Conservation (phyloP, 495 filamentous ascomycete genomes). For the Neurospora sublineolata region DNA sequence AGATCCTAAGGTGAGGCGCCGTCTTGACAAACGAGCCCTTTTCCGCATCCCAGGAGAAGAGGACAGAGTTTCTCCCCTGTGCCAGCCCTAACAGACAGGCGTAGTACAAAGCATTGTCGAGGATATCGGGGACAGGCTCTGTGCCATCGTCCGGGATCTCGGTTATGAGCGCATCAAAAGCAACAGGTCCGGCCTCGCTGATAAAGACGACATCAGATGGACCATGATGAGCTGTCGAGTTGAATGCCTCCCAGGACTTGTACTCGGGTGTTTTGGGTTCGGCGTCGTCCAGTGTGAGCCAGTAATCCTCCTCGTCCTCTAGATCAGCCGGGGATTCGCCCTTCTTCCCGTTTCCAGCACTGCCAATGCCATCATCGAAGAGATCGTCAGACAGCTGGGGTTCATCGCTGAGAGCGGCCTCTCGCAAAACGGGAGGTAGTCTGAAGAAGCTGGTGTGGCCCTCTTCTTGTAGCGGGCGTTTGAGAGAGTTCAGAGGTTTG, state of each 20-base stretch:
- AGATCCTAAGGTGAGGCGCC: conserved; percentile 46
- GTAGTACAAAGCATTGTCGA: conserved; percentile 41
- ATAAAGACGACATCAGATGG: conserved; percentile 43
- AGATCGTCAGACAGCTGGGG: neutral
- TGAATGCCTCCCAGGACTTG: conserved; percentile 66
- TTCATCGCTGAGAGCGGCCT: neutral
- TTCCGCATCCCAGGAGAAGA: conserved; percentile 58
- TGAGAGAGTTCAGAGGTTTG: neutral
- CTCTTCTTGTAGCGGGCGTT: neutral
- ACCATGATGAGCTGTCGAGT: conserved; percentile 25
- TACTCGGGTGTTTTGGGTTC: conserved; percentile 28
- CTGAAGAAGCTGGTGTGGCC: conserved; percentile 27
- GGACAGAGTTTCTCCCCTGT: conserved; percentile 67
- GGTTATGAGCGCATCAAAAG: conserved; percentile 57
- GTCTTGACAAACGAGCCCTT: conserved; percentile 47
- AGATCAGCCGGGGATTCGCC: neutral
- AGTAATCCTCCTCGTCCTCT: conserved; percentile 37
- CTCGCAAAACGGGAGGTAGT: conserved; percentile 24
- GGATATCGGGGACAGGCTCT: conserved; percentile 11
- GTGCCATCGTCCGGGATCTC: neutral
- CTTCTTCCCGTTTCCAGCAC: conserved; percentile 12
- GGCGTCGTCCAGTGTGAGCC: conserved; percentile 32
- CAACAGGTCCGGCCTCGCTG: conserved; percentile 60
- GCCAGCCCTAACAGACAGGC: conserved; percentile 58
- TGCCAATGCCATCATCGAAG: conserved; percentile 3